These are phyloP conservation scores for Chlorociboria aeruginascens DNA, from an alignment of 495 filamentous ascomycete species.

Conservation along the genomic window DNA sequence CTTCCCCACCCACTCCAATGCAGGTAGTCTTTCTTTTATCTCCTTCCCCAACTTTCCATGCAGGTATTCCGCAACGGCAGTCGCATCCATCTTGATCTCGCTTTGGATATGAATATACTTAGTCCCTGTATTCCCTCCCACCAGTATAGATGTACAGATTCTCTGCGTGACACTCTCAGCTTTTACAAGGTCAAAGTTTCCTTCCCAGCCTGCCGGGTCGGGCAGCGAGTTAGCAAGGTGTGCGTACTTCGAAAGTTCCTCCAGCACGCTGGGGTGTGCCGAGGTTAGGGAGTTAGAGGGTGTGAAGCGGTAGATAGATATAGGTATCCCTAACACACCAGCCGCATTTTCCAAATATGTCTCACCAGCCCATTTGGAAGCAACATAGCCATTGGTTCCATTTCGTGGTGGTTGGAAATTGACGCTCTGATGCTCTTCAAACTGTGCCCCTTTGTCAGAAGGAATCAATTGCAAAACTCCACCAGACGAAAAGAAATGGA, in stretches of 20 bases:
- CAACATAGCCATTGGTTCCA: constrained; percentile 28
- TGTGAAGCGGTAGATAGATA: constrained; percentile 30
- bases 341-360: constrained; percentile 27
- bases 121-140: neutral
- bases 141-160: neutral
- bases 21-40: neutral
- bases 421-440: neutral
- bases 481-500: constrained; percentile 39
- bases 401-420: neutral
- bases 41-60: neutral
- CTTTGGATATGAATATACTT: neutral
- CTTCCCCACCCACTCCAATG: neutral
- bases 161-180: neutral
- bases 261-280: constrained; percentile 15
- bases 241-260: constrained; percentile 15
- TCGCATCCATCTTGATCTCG: neutral
- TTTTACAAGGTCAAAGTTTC: constrained; percentile 1
- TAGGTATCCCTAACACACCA: constrained; percentile 19
- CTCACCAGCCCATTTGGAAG: constrained; percentile 44
- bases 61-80: neutral
- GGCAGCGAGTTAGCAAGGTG: constrained; percentile 10
- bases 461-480: constrained; percentile 11
- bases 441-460: neutral
- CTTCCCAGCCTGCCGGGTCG: neutral
- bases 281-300: constrained; percentile 19